Percentiles rank a stretch among this genome's conserved stretches.
phyloP scores from a whole-genome alignment of 768 basidiomycete genomes.

The Serpula lacrymans region DNA sequence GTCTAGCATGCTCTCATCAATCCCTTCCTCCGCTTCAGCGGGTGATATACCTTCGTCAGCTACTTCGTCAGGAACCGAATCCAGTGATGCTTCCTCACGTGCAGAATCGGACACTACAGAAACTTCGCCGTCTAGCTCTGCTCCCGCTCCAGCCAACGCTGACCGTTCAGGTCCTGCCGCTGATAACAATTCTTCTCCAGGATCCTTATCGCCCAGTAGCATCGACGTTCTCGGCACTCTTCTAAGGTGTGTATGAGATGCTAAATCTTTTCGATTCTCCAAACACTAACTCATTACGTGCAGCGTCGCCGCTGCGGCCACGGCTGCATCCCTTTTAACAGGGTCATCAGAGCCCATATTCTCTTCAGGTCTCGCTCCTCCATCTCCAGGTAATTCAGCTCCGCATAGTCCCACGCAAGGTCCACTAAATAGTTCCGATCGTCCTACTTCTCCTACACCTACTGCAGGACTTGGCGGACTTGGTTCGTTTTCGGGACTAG shows the following conservation, averaged over 20 bases:
- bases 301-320: constrained; percentile 90
- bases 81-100: too few species aligned
- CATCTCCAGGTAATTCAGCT: constrained; percentile 16
- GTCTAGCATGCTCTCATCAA: constrained; percentile 26
- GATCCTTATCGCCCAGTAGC: constrained; percentile 62
- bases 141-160: too few species aligned
- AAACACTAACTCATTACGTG: constrained; percentile 2
- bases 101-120: too few species aligned
- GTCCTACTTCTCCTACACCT: constrained; percentile 41
- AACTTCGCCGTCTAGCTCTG: too few species aligned
- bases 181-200: constrained; percentile 16
- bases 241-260: constrained; percentile 57
- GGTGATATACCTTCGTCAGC: constrained; percentile 4
- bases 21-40: constrained; percentile 5
- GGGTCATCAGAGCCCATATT: constrained; percentile 67
- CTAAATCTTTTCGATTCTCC: constrained; percentile 1
- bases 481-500: constrained; percentile 22
- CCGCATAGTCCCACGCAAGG: constrained; percentile 13
- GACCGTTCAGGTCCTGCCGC: constrained; percentile 2
- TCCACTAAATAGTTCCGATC: constrained; percentile 17
- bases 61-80: too few species aligned
- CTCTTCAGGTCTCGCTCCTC: constrained; percentile 49
- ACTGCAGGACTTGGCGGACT: constrained; percentile 28
- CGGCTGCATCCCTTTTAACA: constrained; percentile 79
- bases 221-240: constrained; percentile 83